Percentiles rank a stretch among this genome's conserved stretches.
These are phyloP conservation scores for Cryphonectria nitschkei DNA, from an alignment of 2,329 filamentous ascomycete genomes.

Conservation along the genomic window DNA sequence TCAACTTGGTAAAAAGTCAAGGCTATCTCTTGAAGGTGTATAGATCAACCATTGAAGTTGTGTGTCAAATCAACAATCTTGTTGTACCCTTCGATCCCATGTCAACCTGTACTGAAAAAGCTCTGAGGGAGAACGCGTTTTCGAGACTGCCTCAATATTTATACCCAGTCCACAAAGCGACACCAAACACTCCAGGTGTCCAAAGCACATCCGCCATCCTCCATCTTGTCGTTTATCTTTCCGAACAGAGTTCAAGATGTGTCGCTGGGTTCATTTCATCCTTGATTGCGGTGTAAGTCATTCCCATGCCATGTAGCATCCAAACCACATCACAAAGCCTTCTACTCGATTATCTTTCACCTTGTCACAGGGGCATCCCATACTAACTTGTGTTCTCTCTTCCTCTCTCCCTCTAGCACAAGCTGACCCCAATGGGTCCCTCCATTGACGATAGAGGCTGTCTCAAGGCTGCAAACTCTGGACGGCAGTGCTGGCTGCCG, in stretches of 20 bases:
- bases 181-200: background rate
- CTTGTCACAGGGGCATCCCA: background rate
- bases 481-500: constrained; percentile 7
- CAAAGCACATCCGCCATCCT: background rate
- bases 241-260: constrained; percentile 1
- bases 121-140: background rate
- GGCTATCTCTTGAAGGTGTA: background rate
- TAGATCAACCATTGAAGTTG: background rate
- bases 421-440: background rate
- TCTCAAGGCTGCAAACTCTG: background rate
- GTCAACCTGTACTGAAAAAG: background rate
- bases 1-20: background rate
- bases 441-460: constrained; percentile 9
- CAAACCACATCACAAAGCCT: background rate
- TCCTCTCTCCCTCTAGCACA: background rate
- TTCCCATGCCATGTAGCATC: background rate
- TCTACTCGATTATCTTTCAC: too few species aligned
- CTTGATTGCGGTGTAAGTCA: constrained; percentile 20
- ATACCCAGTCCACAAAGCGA: background rate
- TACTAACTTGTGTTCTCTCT: background rate
- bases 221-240: background rate
- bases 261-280: background rate
- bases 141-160: background rate
- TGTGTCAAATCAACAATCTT: background rate
- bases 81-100: background rate